Percentiles rank a stretch among this genome's conserved stretches.
Conservation (phyloP, 257 asterid species). For the Perilla frutescens region DNA sequence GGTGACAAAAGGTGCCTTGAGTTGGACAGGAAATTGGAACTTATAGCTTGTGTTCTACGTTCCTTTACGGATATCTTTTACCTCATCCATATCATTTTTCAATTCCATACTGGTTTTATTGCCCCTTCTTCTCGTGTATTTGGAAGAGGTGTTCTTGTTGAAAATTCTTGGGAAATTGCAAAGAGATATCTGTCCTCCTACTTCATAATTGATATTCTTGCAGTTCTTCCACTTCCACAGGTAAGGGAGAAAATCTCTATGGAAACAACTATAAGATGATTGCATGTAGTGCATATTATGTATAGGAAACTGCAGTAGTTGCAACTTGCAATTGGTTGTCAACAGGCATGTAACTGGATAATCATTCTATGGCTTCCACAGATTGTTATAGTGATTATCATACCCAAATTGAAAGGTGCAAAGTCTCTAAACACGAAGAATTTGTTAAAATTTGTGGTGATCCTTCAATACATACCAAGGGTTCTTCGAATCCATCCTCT, state of each 20-base stretch:
- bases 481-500: slow-evolving; percentile 72
- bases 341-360: slow-evolving; percentile 4
- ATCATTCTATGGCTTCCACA: slow-evolving; percentile 42
- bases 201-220: slow-evolving; percentile 82
- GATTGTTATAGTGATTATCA: slow-evolving; percentile 63
- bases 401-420: slow-evolving; percentile 69
- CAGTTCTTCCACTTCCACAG: slow-evolving; percentile 95
- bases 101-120: slow-evolving; percentile 81
- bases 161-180: slow-evolving; percentile 79
- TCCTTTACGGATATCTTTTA: slow-evolving; percentile 80
- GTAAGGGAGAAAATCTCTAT: slow-evolving; percentile 42
- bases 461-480: slow-evolving; percentile 83
- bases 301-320: slow-evolving; percentile 14
- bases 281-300: slow-evolving; percentile 1
- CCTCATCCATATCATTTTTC: slow-evolving; percentile 77
- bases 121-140: slow-evolving; percentile 91
- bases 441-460: slow-evolving; percentile 67
- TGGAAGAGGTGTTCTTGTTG: slow-evolving; percentile 90
- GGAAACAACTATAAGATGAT: slow-evolving; percentile 1
- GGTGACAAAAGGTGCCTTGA: slow-evolving; percentile 68
- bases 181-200: slow-evolving; percentile 75
- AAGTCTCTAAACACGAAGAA: slow-evolving; percentile 78
- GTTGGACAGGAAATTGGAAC: slow-evolving; percentile 69
- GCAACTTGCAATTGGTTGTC: slow-evolving; percentile 21
- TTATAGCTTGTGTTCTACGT: slow-evolving; percentile 68